These are phyloP conservation scores for Royoungia palumana DNA, from an alignment of 768 basidiomycete genomes.

Conservation along the genomic window DNA sequence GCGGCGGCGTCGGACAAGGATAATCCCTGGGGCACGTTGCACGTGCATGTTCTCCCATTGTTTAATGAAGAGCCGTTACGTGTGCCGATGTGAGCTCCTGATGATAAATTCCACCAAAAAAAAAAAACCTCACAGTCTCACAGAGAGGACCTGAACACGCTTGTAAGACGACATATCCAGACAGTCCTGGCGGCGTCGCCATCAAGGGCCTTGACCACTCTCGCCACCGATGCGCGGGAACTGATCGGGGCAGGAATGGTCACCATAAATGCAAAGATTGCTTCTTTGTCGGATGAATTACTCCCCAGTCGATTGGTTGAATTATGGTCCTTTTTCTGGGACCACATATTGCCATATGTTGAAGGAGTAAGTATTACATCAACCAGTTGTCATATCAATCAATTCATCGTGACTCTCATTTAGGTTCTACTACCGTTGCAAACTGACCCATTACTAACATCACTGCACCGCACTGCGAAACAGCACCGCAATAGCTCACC, in stretches of 20 bases:
- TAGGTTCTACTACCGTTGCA: constrained; percentile 61
- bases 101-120: neutral
- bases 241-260: constrained; percentile 88
- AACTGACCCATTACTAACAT: constrained; percentile 60
- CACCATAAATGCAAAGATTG: constrained; percentile 82
- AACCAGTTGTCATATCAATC: neutral
- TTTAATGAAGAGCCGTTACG: constrained; percentile 89
- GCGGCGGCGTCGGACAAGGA: constrained; percentile 44
- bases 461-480: constrained; percentile 63
- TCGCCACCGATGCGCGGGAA: constrained; percentile 78
- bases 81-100: constrained; percentile 66
- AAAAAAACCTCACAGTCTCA: constrained; percentile 8
- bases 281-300: constrained; percentile 72
- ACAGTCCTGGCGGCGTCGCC: constrained; percentile 70
- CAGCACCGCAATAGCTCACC: constrained; percentile 51
- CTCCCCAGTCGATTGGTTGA: constrained; percentile 78
- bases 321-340: constrained; percentile 93
- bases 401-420: constrained; percentile 22
- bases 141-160: constrained; percentile 84
- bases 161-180: constrained; percentile 77
- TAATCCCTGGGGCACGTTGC: constrained; percentile 76
- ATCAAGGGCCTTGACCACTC: constrained; percentile 64
- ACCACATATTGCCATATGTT: constrained; percentile 79
- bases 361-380: constrained; percentile 62
- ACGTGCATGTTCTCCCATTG: constrained; percentile 83